A percentile compares a stretch with the other conserved stretches of the same genome.
phyloP scores from a whole-genome alignment of 495 filamentous ascomycete species.

The Pyronema domesticum region DNA sequence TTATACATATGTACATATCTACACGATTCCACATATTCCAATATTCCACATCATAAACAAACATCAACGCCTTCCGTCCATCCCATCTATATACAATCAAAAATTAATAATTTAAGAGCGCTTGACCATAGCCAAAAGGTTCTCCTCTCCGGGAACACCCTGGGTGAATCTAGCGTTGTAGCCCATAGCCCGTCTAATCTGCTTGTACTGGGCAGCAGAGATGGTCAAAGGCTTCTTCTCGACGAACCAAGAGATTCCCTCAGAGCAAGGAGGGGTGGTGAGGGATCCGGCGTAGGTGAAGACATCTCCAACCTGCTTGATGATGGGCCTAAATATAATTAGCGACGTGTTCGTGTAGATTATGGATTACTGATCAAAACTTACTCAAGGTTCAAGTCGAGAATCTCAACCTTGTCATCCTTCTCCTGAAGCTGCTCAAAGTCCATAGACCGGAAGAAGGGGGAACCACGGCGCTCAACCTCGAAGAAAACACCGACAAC shows the following conservation, averaged over 20 bases:
- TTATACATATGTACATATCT: too few relatives aligned
- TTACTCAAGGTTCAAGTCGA: background rate
- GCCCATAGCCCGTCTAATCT: slow-evolving; percentile 39
- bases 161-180: slow-evolving; percentile 49
- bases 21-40: too few relatives aligned
- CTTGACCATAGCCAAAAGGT: slow-evolving; percentile 27
- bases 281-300: slow-evolving; percentile 42
- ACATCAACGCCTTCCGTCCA: too few relatives aligned
- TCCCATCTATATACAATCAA: too few relatives aligned
- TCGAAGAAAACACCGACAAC: slow-evolving; percentile 46
- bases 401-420: background rate
- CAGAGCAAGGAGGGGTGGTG: slow-evolving; percentile 51
- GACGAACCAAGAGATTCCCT: slow-evolving; percentile 44
- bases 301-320: background rate
- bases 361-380: background rate
- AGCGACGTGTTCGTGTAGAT: slow-evolving; percentile 1
- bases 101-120: too few relatives aligned
- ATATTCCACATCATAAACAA: too few relatives aligned
- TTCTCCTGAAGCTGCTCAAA: background rate
- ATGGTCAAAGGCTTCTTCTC: slow-evolving; percentile 34
- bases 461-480: slow-evolving; percentile 24
- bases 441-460: background rate
- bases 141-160: slow-evolving; percentile 34
- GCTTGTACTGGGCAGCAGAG: slow-evolving; percentile 33
- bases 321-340: slow-evolving; percentile 25